phyloP scores from a whole-genome alignment of 2,329 filamentous ascomycete species.

The Microcera coccophila region DNA sequence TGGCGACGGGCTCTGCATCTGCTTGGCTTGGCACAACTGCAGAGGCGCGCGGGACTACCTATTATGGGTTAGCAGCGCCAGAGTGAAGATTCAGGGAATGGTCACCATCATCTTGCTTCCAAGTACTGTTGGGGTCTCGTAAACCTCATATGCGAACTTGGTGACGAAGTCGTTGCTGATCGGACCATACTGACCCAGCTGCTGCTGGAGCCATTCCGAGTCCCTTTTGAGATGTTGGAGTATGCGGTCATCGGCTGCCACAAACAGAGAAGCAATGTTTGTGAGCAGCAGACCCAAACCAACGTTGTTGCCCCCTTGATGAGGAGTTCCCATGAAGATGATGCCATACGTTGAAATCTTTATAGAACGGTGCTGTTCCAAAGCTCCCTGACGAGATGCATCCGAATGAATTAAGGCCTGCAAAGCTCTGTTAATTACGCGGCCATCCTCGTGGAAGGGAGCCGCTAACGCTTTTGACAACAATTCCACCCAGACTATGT shows the following conservation, averaged over 20 bases:
- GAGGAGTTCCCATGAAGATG: slow-evolving; percentile 5
- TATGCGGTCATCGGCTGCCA: slow-evolving; percentile 5
- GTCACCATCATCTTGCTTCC: slow-evolving; percentile 2
- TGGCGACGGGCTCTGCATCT: slow-evolving; percentile 3
- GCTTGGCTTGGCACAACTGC: slow-evolving; percentile 3
- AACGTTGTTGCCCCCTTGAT: slow-evolving; percentile 5
- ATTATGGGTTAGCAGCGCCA: background rate
- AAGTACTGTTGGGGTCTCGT: background rate
- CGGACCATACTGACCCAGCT: slow-evolving; percentile 3
- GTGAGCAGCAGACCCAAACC: background rate
- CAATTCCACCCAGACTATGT: slow-evolving; percentile 5
- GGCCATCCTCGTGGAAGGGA: background rate
- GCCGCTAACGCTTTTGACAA: slow-evolving; percentile 2
- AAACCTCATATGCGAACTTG: slow-evolving; percentile 6
- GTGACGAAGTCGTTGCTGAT: slow-evolving; percentile 5
- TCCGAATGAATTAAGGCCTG: slow-evolving; percentile 7
- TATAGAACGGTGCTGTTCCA: slow-evolving; percentile 1
- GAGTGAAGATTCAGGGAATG: background rate
- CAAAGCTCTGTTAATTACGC: background rate
- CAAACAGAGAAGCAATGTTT: slow-evolving; percentile 2
- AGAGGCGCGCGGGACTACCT: slow-evolving; percentile 6
- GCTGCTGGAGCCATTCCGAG: slow-evolving; percentile 7
- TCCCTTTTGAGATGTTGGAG: slow-evolving; percentile 4
- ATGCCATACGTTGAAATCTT: slow-evolving; percentile 8
- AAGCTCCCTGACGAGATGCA: background rate